Conservation (phyloP, 139 green algal genomes). For the Chlamydomonas sp. region DNA sequence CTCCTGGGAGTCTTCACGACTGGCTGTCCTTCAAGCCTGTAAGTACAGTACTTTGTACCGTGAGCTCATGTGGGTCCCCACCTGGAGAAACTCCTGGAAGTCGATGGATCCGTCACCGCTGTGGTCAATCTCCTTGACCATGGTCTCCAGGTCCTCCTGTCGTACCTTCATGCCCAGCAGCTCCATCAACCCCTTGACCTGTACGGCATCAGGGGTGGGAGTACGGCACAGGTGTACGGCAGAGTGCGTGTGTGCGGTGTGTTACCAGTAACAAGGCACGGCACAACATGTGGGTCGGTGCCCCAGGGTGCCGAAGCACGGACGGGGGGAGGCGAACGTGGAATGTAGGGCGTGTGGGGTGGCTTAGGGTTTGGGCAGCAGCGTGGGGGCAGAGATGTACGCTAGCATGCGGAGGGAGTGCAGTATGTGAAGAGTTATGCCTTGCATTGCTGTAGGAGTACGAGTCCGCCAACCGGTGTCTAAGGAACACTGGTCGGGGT, state of each 20-base stretch:
- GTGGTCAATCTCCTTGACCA: constrained; percentile 45
- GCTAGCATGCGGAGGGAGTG: no score
- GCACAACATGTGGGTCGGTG: no score
- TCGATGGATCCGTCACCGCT: constrained; percentile 42
- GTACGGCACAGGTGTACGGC: neutral
- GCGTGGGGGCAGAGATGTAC: no score
- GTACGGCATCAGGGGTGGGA: neutral
- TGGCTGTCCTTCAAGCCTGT: no score
- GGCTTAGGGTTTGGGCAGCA: no score
- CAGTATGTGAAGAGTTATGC: no score
- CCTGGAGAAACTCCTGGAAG: constrained; percentile 46
- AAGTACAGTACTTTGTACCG: neutral
- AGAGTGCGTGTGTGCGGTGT: neutral
- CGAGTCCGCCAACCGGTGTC: neutral
- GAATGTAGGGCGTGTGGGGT: no score
- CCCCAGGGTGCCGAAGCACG: no score
- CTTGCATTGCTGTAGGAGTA: no score
- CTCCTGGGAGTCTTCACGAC: constrained; percentile 38
- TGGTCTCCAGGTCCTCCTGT: constrained; percentile 38
- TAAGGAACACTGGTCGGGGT: no score
- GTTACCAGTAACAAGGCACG: no score
- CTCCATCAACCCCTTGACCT: constrained; percentile 56
- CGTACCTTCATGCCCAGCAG: constrained; percentile 53
- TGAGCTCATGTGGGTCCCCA: neutral
- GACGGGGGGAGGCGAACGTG: no score